Conservation (phyloP, 495 filamentous ascomycete species). For the Penicillium salamii region DNA sequence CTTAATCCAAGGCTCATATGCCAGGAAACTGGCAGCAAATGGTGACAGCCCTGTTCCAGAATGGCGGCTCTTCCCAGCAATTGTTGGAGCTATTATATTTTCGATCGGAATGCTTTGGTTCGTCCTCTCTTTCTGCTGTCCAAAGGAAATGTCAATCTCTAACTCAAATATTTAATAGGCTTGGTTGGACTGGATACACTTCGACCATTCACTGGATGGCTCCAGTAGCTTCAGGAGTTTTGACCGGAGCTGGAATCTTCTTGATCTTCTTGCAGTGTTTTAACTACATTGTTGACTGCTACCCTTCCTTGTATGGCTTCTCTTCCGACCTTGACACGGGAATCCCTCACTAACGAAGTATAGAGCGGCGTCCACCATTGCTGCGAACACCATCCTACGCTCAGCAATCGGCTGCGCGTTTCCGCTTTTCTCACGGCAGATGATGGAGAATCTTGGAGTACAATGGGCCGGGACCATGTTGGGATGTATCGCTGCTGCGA, state of each 20-base stretch:
- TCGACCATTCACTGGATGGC: conserved; percentile 31
- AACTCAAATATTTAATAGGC: conserved; percentile 23
- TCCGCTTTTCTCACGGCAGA: conserved; percentile 74
- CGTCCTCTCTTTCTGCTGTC: not conserved
- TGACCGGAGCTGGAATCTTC: conserved; percentile 28
- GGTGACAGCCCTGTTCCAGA: conserved; percentile 26
- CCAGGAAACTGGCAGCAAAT: conserved; percentile 24
- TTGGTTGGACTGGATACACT: conserved; percentile 33
- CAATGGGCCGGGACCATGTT: conserved; percentile 75
- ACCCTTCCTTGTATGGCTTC: conserved; percentile 59
- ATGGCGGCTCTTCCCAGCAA: conserved; percentile 39
- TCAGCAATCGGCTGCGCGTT: conserved; percentile 73
- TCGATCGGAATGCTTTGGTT: conserved; percentile 53
- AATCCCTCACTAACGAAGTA: not conserved
- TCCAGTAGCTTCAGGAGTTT: conserved; percentile 23
- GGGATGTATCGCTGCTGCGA: conserved; percentile 64
- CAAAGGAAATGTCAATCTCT: not conserved
- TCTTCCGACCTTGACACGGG: conserved; percentile 7
- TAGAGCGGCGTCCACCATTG: conserved; percentile 77
- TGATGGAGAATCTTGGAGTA: conserved; percentile 74
- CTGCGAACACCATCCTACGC: conserved; percentile 81
- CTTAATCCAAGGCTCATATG: conserved; percentile 21
- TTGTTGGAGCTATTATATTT: conserved; percentile 46
- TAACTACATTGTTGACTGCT: conserved; percentile 34
- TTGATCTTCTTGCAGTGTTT: conserved; percentile 33